Evolutionary conservation across 306 rosid genomes (phyloP), one percentile per base, ranked within the genome.

Genomic region (Pachyrhizus erosus): DNA sequence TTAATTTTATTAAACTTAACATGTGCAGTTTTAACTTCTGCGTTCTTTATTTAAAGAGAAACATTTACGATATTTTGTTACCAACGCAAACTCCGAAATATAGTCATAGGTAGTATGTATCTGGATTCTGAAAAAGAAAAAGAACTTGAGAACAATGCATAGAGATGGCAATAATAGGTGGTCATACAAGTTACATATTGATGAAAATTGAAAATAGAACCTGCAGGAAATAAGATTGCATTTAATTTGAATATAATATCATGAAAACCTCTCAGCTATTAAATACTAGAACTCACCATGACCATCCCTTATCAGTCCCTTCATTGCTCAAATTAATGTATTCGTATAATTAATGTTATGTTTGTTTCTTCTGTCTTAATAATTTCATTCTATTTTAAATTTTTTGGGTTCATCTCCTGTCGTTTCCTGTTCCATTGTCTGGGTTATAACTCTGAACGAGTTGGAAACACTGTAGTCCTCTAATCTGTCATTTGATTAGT

Each of bases 381-480:
- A 43, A 55, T 34, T 61, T 69, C 14, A 9, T 42, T 48, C 3
- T 34, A 64, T 0, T 40, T 64, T 71, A 42, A 67, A 27, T 82
- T 79, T 73, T 67, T 76, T 72, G 60, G 40, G 67, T 76, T 62
- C 27, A 77, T 31, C 46, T 55, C 33, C 37, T 80, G 81, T 84
- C 82, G 55, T 80, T 66, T 69, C 80, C 46, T 84, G 86, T 78
- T 80, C 78, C 86, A 48, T 42, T 73, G 84, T 66, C 31, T 67
- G 87, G 89, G 81, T 83, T 87, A 83, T 87, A 83, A 64, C 51
- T 75, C 68, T 84, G 78, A 82, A 66, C 18, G 9, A 60, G 81
- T 80, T 80, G 81, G 75, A 85, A 73, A 66, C 79, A 73, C 76
- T 40, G 29, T 15, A 76, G 81, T 76, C 48, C 85, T 21, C 75